Evolutionary conservation across 108 stramenopile species (phyloP), one percentile per base, ranked within the genome.

Genomic region (Nitzschia sp.): DNA sequence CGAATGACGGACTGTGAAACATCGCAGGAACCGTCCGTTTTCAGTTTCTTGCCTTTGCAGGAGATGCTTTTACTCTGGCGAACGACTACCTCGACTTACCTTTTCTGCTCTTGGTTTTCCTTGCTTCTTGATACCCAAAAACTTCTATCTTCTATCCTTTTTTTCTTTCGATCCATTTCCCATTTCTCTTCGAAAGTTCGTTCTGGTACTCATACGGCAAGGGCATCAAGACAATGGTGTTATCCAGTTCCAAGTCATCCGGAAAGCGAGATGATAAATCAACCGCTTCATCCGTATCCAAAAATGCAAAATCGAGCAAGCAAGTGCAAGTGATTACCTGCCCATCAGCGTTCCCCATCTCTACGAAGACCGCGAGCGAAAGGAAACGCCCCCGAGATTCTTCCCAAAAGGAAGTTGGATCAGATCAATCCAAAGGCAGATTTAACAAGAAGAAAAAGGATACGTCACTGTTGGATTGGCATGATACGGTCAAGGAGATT

Each of bases 401-500:
- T 15, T 11, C 15, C 33, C 31, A 38, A 66, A 0, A 55, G 67
- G n/a, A 38, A 54, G 36, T 47, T 15, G 0, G 31, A 72, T 16
- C 16, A 0, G 31, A 72, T 16, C 66, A 59, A 29, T 46, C 55
- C 74, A 55, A 71, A 27, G 33, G 45, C 47, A 30, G 45, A 28
- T 13, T 50, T 19, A 65, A 57, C 48, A 68, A 66, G 11, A 50
- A 50, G 48, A 29, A 63, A 29, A 31, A 69, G 4, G 19, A 54
- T 11, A 34, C 25, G 23, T 74, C 73, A 58, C 44, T 80, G 9
- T 33, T 86, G 41, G 92, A 93, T 71, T 73, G 85, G 61, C 71
- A 93, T 60, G 76, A 85, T 35, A 81, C 89, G 25, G 82, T 83
- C 4, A 77, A 85, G 15, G 90, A 94, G 48, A 73, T 94, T 22